These are phyloP conservation scores for Phytophthora cryptogea DNA, from an alignment of 352 stramenopile species.

Conservation along the genomic window DNA sequence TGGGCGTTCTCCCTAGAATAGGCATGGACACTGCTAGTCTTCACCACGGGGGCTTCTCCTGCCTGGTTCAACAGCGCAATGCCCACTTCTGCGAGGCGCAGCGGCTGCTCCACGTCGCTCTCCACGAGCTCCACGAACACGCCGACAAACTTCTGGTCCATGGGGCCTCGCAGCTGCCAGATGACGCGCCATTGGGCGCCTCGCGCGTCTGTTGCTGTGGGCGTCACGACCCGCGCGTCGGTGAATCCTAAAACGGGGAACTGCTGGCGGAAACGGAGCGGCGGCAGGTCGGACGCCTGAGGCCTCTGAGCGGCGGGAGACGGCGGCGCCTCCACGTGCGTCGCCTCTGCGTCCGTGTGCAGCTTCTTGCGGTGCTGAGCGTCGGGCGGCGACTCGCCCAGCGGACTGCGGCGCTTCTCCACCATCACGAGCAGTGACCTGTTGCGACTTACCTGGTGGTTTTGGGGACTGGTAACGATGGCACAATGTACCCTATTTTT, in stretches of 20 bases:
- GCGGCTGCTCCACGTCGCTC: background rate
- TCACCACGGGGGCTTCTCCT: conserved; percentile 21
- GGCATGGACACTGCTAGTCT: conserved; percentile 50
- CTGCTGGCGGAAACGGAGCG: conserved; percentile 36
- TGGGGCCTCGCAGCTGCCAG: conserved; percentile 61
- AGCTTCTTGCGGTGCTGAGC: conserved; percentile 40
- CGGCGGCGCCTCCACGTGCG: conserved; percentile 10
- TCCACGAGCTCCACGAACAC: conserved; percentile 66
- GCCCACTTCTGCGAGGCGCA: conserved; percentile 36
- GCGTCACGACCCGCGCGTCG: conserved; percentile 38
- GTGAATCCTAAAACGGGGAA: conserved; percentile 52
- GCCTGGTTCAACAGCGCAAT: conserved; percentile 52
- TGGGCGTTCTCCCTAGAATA: conserved; percentile 57
- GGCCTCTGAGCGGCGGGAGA: background rate
- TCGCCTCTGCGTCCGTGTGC: conserved; percentile 16
- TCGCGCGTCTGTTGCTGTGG: conserved; percentile 37
- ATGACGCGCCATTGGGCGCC: conserved; percentile 61
- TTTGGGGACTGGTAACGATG: conserved; percentile 1
- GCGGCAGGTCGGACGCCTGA: conserved; percentile 6
- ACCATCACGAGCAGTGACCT: conserved; percentile 35
- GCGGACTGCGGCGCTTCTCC: conserved; percentile 53
- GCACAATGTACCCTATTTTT: too few species aligned
- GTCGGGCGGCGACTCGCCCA: conserved; percentile 23
- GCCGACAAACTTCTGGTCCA: conserved; percentile 51
- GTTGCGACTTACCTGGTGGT: conserved; percentile 13